Base-by-base conservation (phyloP, 2,329 filamentous ascomycete genomes). In the Triangularia verruculosa region DNA sequence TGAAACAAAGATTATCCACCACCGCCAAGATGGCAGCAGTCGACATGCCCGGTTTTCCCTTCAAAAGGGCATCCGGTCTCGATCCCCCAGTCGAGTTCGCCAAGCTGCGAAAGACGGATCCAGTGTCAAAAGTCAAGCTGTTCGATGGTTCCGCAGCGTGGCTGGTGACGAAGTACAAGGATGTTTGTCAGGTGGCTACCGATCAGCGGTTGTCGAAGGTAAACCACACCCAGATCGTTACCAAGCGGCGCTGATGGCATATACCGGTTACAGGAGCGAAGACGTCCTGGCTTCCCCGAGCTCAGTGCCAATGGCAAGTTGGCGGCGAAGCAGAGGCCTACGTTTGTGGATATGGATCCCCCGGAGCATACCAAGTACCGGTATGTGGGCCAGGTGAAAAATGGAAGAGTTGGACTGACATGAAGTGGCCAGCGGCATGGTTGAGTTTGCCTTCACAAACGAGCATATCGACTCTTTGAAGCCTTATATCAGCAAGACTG, bases 281-380 rank as follows among this genome's bases (percentile, higher is more conserved):
- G 69, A 15, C 71, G 78, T 1, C 73, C 76, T 1, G 80, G 80
- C 0, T 82, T 83, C 59, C 80, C 80, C 0, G 80, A 83, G 65
- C 74, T 83, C 58, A 77, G 72, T 59, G 75, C 78, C 9, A 78
- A 80, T 12, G 81, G 80, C 7, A 82, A 79, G 64, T 72, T 74
- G 39, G 81, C 81, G 7, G 80, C 77, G n/a, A 80, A 81, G 66
- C 78, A 79, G 77, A 55, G 68, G 61, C 78, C 81, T 0, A 83
- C 79, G 0, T 83, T 83, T 67, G 80, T 83, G 4, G 79, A 83
- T 67, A 82, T 83, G 78, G 80, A 83, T 64, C 70, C 78, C 3
- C 81, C 81, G 0, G 75, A 76, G 2, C 81, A 83, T 62, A 80
- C 78, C 75, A 70, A 73, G 13, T 79, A 83, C 63, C 75, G 39